A percentile compares a stretch with the other conserved stretches of the same genome.
Conservation (phyloP, 495 filamentous ascomycete species). For the Corynascus novoguineensis region DNA sequence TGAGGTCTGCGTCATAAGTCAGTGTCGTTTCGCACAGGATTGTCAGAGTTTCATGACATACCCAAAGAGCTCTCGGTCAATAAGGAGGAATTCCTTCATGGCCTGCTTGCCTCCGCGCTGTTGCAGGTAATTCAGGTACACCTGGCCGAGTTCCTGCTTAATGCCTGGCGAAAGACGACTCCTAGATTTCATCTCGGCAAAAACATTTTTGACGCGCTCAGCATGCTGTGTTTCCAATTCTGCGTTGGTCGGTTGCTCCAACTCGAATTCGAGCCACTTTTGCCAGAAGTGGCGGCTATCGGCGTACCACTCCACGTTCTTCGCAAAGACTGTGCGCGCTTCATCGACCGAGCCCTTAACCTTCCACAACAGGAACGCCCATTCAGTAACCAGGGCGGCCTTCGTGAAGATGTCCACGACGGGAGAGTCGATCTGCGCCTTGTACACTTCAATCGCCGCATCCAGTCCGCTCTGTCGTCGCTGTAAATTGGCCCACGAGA, state of each 20-base stretch:
- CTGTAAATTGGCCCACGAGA: conserved; percentile 81
- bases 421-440: conserved; percentile 67
- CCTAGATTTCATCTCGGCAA: conserved; percentile 68
- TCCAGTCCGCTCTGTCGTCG: conserved; percentile 81
- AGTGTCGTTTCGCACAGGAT: conserved; percentile 6
- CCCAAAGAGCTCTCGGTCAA: conserved; percentile 88
- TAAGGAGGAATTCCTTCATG: conserved; percentile 75
- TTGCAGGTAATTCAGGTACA: conserved; percentile 80
- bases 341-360: conserved; percentile 80
- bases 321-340: conserved; percentile 77
- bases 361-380: conserved; percentile 87
- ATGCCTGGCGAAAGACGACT: conserved; percentile 61
- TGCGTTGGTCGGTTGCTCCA: conserved; percentile 72
- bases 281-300: conserved; percentile 91
- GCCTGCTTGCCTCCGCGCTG: conserved; percentile 76
- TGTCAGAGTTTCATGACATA: conserved; percentile 34
- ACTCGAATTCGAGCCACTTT: conserved; percentile 83
- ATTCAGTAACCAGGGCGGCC: conserved; percentile 80
- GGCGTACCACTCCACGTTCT: conserved; percentile 77
- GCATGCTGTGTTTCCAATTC: conserved; percentile 61
- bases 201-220: conserved; percentile 72
- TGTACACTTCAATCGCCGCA: conserved; percentile 80
- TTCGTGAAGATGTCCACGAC: conserved; percentile 73
- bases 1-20: conserved; percentile 36
- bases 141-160: conserved; percentile 70